Evolutionary conservation across 192 early-diverging fungal genomes (phyloP), one percentile per base, ranked within the genome.

Genomic region (Coemansia sp.): DNA sequence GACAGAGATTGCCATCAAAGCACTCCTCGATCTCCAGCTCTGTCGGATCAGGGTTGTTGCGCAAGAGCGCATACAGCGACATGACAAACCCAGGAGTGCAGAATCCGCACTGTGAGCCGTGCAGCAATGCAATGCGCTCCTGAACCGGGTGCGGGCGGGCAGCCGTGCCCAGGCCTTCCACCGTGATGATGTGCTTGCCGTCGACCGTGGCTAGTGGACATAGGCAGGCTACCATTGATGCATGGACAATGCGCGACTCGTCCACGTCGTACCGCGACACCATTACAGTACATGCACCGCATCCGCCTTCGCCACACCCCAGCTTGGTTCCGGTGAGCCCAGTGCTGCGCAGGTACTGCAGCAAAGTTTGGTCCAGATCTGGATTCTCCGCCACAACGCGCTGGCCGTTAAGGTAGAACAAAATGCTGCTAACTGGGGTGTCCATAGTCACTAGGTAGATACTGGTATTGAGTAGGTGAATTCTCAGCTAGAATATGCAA

Each of bases 11-110:
- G 38, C 85, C 91, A 55, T 94, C 91, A 60, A 92, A 91, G 31
- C 85, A 82, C 46, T 86, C 86, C 56, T 94, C 89, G 29, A 93
- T 83, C 33, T 90, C 89, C 36, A 83, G 69, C 54, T 85, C 81
- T 1, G 75, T 81, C 14, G 87, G 85, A 4, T 56, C 65, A 6
- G 81, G 68, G 57, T 91, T 90, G 60, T 88, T 90, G 43, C 84
- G 77, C 46, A 90, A 71, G 34, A 89, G 66, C 13, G 85, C 79
- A 67, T 91, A 94, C 31, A 92, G 80, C 15, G 87, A 89, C 90
- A 92, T 92, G 58, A 86, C 90, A 31, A 94, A 90, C 17, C 91
- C 91, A 3, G 91, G 90, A 2, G 91, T 94, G 53, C 91, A 94
- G 79, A 92, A 92, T 30, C 91, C 91, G 65, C 91, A 93, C 71